These are phyloP conservation scores for Trematosphaeria pertusa DNA, from an alignment of 2,329 filamentous ascomycete species.

Conservation along the genomic window DNA sequence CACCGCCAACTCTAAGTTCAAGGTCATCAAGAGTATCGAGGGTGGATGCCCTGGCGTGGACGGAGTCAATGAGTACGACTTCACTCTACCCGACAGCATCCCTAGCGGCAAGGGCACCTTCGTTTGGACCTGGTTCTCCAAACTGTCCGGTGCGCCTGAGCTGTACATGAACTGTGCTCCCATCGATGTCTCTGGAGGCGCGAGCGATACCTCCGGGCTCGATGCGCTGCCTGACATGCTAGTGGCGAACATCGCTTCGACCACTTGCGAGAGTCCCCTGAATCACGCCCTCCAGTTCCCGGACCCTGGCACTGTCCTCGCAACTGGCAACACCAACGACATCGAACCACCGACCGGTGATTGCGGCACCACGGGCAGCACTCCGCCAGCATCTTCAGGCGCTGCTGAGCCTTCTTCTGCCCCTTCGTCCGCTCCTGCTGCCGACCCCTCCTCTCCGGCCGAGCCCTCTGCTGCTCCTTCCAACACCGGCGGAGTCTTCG, in stretches of 20 bases:
- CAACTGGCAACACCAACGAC: constrained; percentile 45
- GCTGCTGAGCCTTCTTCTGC: constrained; percentile 6
- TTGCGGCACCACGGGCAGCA: constrained; percentile 28
- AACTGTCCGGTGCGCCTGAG: constrained; percentile 78
- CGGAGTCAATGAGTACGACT: constrained; percentile 67
- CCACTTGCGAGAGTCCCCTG: constrained; percentile 61
- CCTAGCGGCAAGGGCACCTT: constrained; percentile 79
- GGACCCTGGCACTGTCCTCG: constrained; percentile 67
- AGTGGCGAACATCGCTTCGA: constrained; percentile 70
- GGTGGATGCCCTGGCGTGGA: constrained; percentile 79
- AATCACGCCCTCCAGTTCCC: constrained; percentile 67
- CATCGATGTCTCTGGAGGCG: constrained; percentile 66
- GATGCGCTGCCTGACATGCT: constrained; percentile 75
- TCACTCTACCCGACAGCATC: constrained; percentile 73
- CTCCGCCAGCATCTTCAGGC: constrained; percentile 11
- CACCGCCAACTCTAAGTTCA: constrained; percentile 68
- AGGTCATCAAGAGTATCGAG: constrained; percentile 87
- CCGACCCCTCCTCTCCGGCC: constrained; percentile 10
- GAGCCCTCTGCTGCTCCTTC: constrained; percentile 22
- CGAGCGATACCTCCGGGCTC: constrained; percentile 61
- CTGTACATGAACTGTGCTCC: constrained; percentile 97
- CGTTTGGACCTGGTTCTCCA: constrained; percentile 94
- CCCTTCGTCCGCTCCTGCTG: constrained; percentile 3
- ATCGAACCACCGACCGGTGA: constrained; percentile 24
- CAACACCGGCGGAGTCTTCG: constrained; percentile 40